phyloP scores from a whole-genome alignment of 2,329 filamentous ascomycete species.

The Fusarium verticillioides region DNA sequence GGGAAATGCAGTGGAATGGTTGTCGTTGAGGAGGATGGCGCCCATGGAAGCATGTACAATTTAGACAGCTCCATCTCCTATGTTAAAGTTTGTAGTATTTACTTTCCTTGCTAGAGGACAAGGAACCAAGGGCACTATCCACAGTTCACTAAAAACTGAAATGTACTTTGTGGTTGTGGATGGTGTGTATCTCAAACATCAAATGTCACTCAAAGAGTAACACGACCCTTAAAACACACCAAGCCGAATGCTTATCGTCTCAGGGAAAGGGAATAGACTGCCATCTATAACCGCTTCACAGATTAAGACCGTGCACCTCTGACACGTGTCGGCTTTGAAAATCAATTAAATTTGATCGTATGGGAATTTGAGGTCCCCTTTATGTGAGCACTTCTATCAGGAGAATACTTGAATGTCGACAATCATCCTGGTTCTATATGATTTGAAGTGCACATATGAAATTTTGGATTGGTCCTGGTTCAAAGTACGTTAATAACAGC shows the following conservation, averaged over 20 bases:
- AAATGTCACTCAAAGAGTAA: not conserved
- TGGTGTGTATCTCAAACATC: not conserved
- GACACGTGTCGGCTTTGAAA: not conserved
- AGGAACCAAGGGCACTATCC: not conserved
- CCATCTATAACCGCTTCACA: too few relatives aligned
- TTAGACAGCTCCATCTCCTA: constrained; percentile 1
- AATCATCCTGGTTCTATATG: not conserved
- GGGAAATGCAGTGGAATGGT: not conserved
- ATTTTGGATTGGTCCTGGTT: not conserved
- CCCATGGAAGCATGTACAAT: not conserved
- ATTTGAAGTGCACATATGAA: not conserved
- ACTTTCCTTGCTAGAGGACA: not conserved
- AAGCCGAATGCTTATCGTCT: not conserved
- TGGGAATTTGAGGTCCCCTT: not conserved
- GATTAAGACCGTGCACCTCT: not conserved
- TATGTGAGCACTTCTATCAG: not conserved
- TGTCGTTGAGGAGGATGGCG: not conserved
- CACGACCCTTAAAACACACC: not conserved
- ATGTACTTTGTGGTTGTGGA: not conserved
- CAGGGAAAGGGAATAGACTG: not conserved
- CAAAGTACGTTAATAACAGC: not conserved
- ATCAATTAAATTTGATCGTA: not conserved
- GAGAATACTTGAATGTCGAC: not conserved
- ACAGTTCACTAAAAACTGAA: not conserved
- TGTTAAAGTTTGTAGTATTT: constrained; percentile 9